Base-by-base conservation (phyloP, 78 protist genomes). In the Dictyostelium citrinum region DNA sequence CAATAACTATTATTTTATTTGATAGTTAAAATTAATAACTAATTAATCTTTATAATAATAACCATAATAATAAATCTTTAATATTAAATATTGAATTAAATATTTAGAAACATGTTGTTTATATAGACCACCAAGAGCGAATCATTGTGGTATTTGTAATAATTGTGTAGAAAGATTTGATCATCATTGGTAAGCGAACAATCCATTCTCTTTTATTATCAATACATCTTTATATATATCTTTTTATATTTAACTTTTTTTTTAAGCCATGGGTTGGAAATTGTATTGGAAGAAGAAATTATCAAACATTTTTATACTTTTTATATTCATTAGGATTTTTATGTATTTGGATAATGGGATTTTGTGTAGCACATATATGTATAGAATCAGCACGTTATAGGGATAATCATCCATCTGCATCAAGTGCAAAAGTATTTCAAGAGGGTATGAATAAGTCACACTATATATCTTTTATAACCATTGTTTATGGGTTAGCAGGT, bases 111-210 rank as follows among this genome's bases (percentile, higher is more conserved):
- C 97, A 35, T 97, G 98, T 39, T 37, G 70, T 74, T 5, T 97
- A 84, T 91, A 70, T 76, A 79, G 97, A 49, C 97, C 98, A 75
- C 97, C 96, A 39, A 60, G 98, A 55, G 91, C 97, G 29, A 68
- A 90, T 58, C 98, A 97, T 61, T 97, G 98, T 91, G 82, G 90
- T 20, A 41, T 81, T 46, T 93, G 98, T 84, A 93, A 97, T 72
- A 96, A 92, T 31, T 97, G 98, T 78, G 84, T 84, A n/a, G 96
- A 93, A 29, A 64, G 80, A 17, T 97, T 97, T 79, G 98, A 97
- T 83, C 98, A 97, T 68, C 98, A 97, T 83, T 64, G 64, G 64
- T 55, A 55, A 12, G 64, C 5, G 0, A 16, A 4, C 16, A 1
- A 49, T 16, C 22, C 22, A 95, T 97, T 81, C 96, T 91, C 0